Percentiles rank a stretch among this genome's conserved stretches.
phyloP scores from a whole-genome alignment of 805 yeast genomes.

The Nakazawaea peltata region DNA sequence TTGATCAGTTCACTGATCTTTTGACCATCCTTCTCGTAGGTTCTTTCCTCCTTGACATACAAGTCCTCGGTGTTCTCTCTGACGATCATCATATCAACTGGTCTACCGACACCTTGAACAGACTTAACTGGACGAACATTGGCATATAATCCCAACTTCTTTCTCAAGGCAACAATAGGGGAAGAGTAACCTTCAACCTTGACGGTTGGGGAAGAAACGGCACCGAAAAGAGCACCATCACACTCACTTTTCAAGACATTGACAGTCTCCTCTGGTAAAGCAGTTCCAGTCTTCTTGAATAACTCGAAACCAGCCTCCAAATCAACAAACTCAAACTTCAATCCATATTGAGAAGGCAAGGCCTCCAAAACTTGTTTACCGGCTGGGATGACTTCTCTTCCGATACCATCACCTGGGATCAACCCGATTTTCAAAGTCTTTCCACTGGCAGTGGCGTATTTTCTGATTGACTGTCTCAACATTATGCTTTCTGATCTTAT shows the following conservation, averaged over 20 bases:
- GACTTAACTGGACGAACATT: conserved; percentile 97
- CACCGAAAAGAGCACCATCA: conserved; percentile 97
- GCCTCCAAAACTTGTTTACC: conserved; percentile 83
- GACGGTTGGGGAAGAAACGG: conserved; percentile 90
- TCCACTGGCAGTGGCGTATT: conserved; percentile 19
- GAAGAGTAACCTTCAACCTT: conserved; percentile 96
- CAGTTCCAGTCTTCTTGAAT: conserved; percentile 91
- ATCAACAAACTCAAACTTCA: conserved; percentile 79
- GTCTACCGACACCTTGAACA: conserved; percentile 77
- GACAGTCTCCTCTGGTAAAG: conserved; percentile 90
- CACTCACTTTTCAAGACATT: conserved; percentile 68
- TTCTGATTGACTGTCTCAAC: conserved; percentile 9
- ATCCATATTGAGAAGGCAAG: conserved; percentile 66
- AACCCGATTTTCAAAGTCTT: conserved; percentile 53
- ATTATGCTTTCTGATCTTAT: background rate
- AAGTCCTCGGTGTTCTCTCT: conserved; percentile 98
- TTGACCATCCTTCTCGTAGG: conserved; percentile 73
- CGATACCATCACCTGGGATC: conserved; percentile 98
- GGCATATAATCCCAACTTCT: conserved; percentile 89
- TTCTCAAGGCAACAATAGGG: conserved; percentile 97
- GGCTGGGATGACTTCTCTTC: conserved; percentile 96
- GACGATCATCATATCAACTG: conserved; percentile 95
- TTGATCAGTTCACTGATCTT: conserved; percentile 96
- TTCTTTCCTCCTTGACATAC: conserved; percentile 87
- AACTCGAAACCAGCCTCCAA: conserved; percentile 92